Conservation (phyloP, 257 asterid species). For the Coffea eugenioides region DNA sequence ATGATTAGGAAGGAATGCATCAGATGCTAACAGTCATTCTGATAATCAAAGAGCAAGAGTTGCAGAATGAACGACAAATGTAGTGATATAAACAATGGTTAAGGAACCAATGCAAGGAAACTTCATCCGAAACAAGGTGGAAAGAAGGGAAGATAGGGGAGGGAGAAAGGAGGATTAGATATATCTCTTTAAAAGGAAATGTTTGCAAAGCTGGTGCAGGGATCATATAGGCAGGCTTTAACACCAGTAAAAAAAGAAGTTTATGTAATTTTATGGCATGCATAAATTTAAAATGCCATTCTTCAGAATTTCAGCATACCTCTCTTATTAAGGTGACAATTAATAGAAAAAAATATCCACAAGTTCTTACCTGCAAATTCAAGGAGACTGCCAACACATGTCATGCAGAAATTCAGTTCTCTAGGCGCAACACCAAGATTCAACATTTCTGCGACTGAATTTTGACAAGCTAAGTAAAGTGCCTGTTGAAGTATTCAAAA, state of each 20-base stretch:
- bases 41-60: background rate
- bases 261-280: background rate
- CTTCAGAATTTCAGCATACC: no score
- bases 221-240: background rate
- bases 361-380: conserved; percentile 57
- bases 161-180: no score
- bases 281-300: background rate
- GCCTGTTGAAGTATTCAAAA: conserved; percentile 44
- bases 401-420: conserved; percentile 57
- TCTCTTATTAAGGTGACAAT: background rate
- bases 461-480: conserved; percentile 76
- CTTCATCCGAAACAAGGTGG: no score
- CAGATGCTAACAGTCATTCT: background rate
- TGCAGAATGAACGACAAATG: background rate
- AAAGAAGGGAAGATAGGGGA: background rate
- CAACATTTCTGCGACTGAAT: conserved; percentile 40
- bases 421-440: conserved; percentile 25
- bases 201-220: background rate
- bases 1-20: background rate
- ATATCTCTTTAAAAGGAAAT: background rate
- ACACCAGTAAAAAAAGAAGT: background rate
- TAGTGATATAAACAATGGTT: background rate
- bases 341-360: background rate
- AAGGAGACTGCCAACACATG: conserved; percentile 46
- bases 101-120: background rate